Evolutionary conservation across 441 rosid genomes (phyloP), one percentile per base, ranked within the genome.

Genomic region (Erodium texanum): DNA sequence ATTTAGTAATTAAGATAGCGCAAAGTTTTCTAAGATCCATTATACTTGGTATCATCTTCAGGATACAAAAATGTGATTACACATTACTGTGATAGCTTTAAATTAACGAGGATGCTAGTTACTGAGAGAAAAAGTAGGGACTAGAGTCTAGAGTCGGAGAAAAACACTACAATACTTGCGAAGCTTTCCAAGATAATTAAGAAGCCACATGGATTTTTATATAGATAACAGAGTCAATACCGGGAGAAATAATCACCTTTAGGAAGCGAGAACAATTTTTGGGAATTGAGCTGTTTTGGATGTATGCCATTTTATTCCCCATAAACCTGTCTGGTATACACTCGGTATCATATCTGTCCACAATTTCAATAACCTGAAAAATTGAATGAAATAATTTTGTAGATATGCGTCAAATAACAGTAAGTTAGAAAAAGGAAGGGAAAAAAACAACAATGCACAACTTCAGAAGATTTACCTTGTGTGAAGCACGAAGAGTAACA

Each of bases 311-410:
- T 77, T 84, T 88, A 75, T 81, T 86, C 71, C 74, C 70, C 79
- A 43, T 83, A 74, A 73, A 87, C 66, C 68, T 78, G 73, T 81
- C 86, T 69, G 90, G 98, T 54, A 88, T 75, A 67, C 98, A 92
- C 14, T 85, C 94, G 36, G 68, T 80, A 75, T 92, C 98, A 70
- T 92, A 92, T 24, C 86, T 84, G 10, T 86, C 87, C 68, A 82
- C 77, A 71, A 92, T 82, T 77, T 89, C 96, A 68, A 85, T 76
- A 75, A 88, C 94, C 98, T 92, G 79, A 66, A 77, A 77, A 71
- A 62, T 38, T 54, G 74, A 72, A 67, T 23, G 52, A 66, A 24
- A 16, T 56, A 56, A 54, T 15, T 50, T 62, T 48, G 32, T 8
- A 22, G 29, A 27, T 27, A 27, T 27, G 29, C 4, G 29, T 27